These are phyloP conservation scores for Kregervanrija pseudodelftensis DNA, from an alignment of 805 yeast species.

Conservation along the genomic window DNA sequence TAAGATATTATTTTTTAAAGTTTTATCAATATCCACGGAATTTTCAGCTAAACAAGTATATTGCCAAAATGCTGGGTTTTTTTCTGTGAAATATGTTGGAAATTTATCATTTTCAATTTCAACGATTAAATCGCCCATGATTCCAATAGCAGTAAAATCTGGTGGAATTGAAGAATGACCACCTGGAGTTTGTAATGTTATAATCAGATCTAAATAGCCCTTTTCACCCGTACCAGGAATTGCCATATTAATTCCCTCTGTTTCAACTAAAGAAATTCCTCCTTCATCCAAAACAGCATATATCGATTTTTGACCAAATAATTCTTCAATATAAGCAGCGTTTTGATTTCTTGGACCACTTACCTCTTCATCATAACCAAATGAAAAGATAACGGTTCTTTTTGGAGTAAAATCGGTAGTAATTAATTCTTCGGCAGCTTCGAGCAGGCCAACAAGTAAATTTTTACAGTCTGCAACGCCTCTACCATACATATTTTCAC, in stretches of 20 bases:
- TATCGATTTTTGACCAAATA: conserved; percentile 37
- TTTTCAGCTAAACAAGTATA: conserved; percentile 42
- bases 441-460: conserved; percentile 34
- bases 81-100: conserved; percentile 31
- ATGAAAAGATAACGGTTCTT: conserved; percentile 38
- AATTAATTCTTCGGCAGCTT: conserved; percentile 24
- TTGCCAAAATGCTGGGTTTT: conserved; percentile 37
- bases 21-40: conserved; percentile 28
- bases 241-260: conserved; percentile 34
- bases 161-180: conserved; percentile 49
- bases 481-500: conserved; percentile 32
- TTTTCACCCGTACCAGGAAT: conserved; percentile 43
- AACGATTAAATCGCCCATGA: conserved; percentile 34
- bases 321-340: conserved; percentile 26
- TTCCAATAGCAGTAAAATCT: conserved; percentile 41
- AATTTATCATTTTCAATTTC: conserved; percentile 33
- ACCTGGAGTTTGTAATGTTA: conserved; percentile 38
- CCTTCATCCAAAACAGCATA: conserved; percentile 42
- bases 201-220: conserved; percentile 36
- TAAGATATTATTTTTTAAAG: conserved; percentile 31
- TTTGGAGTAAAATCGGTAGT: conserved; percentile 32
- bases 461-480: conserved; percentile 39
- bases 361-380: conserved; percentile 47
- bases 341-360: conserved; percentile 32
- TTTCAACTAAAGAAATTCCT: conserved; percentile 29